A percentile compares a stretch with the other conserved stretches of the same genome.
These are phyloP conservation scores for Ophiostoma perfectum DNA, from an alignment of 2,329 filamentous ascomycete species.

Conservation along the genomic window DNA sequence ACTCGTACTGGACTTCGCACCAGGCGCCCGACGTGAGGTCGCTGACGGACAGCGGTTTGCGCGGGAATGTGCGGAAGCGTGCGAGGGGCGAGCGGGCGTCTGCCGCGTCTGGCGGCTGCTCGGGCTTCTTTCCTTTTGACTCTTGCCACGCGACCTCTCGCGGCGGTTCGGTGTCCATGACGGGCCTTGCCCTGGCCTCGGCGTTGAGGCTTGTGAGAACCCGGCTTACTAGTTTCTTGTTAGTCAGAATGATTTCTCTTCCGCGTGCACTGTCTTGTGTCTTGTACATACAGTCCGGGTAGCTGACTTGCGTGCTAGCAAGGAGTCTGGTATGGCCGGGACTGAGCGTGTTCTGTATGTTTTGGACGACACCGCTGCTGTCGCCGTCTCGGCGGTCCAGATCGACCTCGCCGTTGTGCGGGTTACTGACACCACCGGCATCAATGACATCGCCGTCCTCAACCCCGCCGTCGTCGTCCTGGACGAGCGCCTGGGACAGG, in stretches of 20 bases:
- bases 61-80: slow-evolving; percentile 70
- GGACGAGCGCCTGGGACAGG: slow-evolving; percentile 17
- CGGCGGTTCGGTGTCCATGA: neutral
- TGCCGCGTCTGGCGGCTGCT: slow-evolving; percentile 28
- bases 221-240: slow-evolving; percentile 36
- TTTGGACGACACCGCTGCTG: neutral
- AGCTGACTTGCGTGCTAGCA: slow-evolving; percentile 32
- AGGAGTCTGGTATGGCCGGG: slow-evolving; percentile 1
- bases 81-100: slow-evolving; percentile 54
- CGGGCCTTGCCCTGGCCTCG: neutral
- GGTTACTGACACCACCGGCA: neutral
- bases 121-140: neutral
- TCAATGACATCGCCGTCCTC: slow-evolving; percentile 11
- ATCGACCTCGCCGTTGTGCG: neutral
- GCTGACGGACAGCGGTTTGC: slow-evolving; percentile 76
- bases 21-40: slow-evolving; percentile 85
- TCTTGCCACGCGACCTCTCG: neutral
- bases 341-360: slow-evolving; percentile 8
- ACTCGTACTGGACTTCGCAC: slow-evolving; percentile 95
- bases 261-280: neutral
- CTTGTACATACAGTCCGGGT: slow-evolving; percentile 49
- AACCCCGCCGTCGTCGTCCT: slow-evolving; percentile 5
- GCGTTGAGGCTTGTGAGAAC: neutral
- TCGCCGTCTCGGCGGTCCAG: neutral
- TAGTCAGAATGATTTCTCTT: slow-evolving; percentile 50